Conservation (phyloP, 73 alveolate genomes). For the Stentor roeselii region DNA sequence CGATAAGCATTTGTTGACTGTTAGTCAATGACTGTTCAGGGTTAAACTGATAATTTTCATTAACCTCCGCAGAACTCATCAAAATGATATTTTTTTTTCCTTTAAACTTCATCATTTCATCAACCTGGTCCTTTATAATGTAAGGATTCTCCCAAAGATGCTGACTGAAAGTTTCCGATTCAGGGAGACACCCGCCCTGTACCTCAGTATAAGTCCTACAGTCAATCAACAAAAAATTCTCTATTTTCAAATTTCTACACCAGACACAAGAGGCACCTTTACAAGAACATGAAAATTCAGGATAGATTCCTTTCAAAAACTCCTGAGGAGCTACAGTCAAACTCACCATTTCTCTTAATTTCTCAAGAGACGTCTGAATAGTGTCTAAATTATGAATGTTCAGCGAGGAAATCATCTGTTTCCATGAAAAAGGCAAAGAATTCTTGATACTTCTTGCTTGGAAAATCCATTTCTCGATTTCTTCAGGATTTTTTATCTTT, state of each 20-base stretch:
- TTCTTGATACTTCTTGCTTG: not conserved
- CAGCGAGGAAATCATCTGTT: not conserved
- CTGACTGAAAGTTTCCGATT: not conserved
- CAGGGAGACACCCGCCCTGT: not conserved
- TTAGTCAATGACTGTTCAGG: not conserved
- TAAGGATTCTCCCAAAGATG: not conserved
- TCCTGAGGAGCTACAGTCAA: not conserved
- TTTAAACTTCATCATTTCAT: no score
- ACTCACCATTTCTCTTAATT: not conserved
- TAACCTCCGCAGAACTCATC: not conserved
- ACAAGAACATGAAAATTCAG: not conserved
- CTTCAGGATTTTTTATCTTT: not conserved
- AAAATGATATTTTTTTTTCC: no score
- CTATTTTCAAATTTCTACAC: not conserved
- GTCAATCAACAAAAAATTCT: not conserved
- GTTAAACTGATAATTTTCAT: no score
- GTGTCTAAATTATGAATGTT: not conserved
- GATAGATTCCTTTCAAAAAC: not conserved
- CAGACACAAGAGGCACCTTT: not conserved
- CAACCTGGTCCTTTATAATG: not conserved
- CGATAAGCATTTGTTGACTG: not conserved
- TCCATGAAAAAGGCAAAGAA: constrained; percentile 5
- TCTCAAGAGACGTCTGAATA: not conserved
- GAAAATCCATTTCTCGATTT: not conserved
- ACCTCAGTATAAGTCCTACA: not conserved